Evolutionary conservation across 208 protist genomes (phyloP).

Genomic region (Endotrypanum monterogeii): DNA sequence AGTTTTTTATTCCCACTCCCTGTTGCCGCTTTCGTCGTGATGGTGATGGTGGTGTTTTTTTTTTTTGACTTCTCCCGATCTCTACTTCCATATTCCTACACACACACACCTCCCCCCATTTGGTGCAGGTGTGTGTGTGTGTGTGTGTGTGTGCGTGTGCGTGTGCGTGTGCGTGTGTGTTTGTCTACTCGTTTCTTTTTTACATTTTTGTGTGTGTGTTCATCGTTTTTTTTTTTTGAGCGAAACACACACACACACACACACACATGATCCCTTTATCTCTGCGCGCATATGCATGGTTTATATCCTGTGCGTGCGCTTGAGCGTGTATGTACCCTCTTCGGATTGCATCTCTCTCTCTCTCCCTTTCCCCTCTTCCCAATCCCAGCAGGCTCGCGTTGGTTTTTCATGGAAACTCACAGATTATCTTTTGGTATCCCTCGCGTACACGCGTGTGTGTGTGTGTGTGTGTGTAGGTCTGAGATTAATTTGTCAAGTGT

Average conservation of each 20-base stretch:
- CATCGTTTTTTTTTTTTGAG: constrained; percentile 4
- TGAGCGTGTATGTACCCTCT: not conserved
- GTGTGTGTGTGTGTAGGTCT: not conserved
- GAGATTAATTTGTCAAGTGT: too few relatives aligned
- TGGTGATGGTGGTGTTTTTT: too few relatives aligned
- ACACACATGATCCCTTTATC: not conserved
- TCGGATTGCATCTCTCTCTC: not conserved
- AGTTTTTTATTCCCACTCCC: not conserved
- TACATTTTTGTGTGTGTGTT: constrained; percentile 4
- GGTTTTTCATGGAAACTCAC: not conserved
- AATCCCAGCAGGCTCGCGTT: not conserved
- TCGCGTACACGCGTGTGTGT: not conserved
- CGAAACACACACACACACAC: not conserved
- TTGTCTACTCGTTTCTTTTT: constrained; percentile 15
- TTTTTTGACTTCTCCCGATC: not conserved
- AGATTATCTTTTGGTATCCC: too few relatives aligned
- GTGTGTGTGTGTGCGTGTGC: not conserved
- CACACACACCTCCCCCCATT: too few relatives aligned
- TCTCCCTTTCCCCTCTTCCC: not conserved
- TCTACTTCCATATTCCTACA: not conserved
- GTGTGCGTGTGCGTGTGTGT: constrained; percentile 7
- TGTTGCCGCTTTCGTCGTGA: not conserved
- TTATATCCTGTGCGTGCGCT: not conserved
- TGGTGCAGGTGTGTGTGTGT: not conserved
- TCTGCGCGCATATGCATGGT: too few relatives aligned